Conservation (phyloP, 495 filamentous ascomycete species). For the Penicillium parvum region DNA sequence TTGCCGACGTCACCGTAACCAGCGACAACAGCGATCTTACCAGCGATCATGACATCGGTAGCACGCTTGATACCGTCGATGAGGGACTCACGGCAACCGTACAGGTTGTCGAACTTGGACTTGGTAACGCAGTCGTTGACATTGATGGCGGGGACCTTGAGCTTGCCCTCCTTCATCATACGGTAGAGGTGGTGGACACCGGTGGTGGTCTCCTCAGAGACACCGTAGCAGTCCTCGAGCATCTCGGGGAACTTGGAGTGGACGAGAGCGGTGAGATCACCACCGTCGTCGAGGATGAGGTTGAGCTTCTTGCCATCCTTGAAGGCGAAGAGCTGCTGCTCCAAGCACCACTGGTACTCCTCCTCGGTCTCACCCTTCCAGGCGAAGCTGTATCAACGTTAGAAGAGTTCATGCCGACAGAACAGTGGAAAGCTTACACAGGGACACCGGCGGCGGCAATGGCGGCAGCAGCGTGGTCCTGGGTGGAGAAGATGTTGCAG, state of each 20-base stretch:
- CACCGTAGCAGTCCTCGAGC: constrained; percentile 95
- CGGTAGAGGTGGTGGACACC: constrained; percentile 99
- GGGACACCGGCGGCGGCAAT: constrained; percentile 92
- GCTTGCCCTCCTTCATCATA: constrained; percentile 89
- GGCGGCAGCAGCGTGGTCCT: constrained; percentile 96
- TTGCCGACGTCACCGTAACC: constrained; percentile 99
- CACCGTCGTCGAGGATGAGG: constrained; percentile 98
- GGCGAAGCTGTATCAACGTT: constrained; percentile 60
- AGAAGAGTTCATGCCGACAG: not conserved
- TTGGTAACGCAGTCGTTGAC: constrained; percentile 99
- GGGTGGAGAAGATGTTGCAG: constrained; percentile 99
- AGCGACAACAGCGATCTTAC: constrained; percentile 95
- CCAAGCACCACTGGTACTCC: constrained; percentile 99
- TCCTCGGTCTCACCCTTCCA: constrained; percentile 99
- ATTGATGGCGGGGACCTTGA: constrained; percentile 95
- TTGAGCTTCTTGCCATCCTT: constrained; percentile 95
- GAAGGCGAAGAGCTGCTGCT: constrained; percentile 96
- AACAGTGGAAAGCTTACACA: constrained; percentile 52
- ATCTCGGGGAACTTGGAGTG: constrained; percentile 97
- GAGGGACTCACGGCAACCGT: constrained; percentile 98
- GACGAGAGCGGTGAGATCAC: constrained; percentile 93
- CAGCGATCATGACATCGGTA: constrained; percentile 99
- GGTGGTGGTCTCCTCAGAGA: constrained; percentile 99
- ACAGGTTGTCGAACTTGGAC: constrained; percentile 99
- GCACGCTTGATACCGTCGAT: constrained; percentile 99